Evolutionary conservation across 2,329 filamentous ascomycete genomes (phyloP).

Genomic region (Ampelomyces quisqualis): DNA sequence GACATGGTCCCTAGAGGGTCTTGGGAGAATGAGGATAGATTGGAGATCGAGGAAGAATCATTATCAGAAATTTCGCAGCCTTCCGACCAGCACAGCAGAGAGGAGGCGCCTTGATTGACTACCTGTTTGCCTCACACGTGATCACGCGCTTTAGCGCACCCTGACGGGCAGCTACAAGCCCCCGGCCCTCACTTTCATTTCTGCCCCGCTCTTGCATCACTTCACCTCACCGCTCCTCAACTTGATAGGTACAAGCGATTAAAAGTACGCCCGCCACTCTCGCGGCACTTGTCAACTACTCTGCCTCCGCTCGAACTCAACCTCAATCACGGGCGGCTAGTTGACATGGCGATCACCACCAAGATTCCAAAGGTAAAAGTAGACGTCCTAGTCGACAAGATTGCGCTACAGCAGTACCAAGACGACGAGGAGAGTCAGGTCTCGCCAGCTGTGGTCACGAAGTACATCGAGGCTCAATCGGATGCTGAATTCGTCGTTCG

Average conservation of each 20-base stretch:
- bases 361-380: constrained; percentile 7
- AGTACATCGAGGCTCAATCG: constrained; percentile 36
- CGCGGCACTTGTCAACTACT: neutral
- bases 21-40: too few species aligned
- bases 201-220: neutral
- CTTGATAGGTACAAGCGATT: too few species aligned
- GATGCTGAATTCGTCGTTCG: constrained; percentile 24
- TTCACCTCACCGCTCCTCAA: neutral
- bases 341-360: neutral
- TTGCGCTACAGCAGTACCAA: constrained; percentile 27
- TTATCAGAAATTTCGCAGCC: too few species aligned
- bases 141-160: neutral
- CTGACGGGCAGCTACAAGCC: neutral
- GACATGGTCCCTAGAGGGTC: too few species aligned
- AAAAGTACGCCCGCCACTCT: neutral
- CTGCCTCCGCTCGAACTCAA: neutral
- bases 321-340: too few species aligned
- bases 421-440: constrained; percentile 20
- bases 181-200: neutral
- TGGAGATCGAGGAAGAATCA: too few species aligned
- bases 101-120: too few species aligned
- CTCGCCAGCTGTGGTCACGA: constrained; percentile 14
- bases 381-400: constrained; percentile 22
- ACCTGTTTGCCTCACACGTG: neutral
- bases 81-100: too few species aligned